These are phyloP conservation scores for Umbelopsis sp. DNA, from an alignment of 192 early-diverging fungal genomes.

Conservation along the genomic window DNA sequence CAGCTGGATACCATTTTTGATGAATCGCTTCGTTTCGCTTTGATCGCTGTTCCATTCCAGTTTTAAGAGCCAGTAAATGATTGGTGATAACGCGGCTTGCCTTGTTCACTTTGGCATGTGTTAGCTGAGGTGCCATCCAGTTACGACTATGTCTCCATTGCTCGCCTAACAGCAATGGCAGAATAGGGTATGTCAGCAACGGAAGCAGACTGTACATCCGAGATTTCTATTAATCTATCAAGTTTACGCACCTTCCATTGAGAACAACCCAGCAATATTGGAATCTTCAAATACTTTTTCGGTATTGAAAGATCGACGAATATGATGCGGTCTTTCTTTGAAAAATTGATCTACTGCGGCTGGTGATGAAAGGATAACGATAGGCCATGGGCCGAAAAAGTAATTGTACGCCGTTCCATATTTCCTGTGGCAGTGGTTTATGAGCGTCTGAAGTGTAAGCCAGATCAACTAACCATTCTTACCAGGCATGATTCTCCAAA, in stretches of 20 bases:
- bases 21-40: background rate
- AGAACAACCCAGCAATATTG: conserved; percentile 10
- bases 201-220: background rate
- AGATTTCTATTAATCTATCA: background rate
- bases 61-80: background rate
- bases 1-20: conserved; percentile 3
- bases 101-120: conserved; percentile 12
- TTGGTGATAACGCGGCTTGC: background rate
- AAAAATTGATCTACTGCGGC: conserved; percentile 3
- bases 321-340: conserved; percentile 16
- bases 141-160: conserved; percentile 21
- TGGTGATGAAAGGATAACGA: conserved; percentile 3
- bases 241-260: conserved; percentile 11
- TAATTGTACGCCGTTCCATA: conserved; percentile 15
- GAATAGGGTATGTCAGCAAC: background rate
- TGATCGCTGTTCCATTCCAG: background rate
- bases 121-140: conserved; percentile 22
- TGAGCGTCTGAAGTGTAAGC: background rate
- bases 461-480: background rate
- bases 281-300: conserved; percentile 10
- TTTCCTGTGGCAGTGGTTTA: background rate
- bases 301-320: background rate
- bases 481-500: conserved; percentile 11
- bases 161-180: background rate
- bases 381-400: background rate